Conservation (phyloP, 1,139 yeast genomes). For the Scheffersomyces cryptocercus region DNA sequence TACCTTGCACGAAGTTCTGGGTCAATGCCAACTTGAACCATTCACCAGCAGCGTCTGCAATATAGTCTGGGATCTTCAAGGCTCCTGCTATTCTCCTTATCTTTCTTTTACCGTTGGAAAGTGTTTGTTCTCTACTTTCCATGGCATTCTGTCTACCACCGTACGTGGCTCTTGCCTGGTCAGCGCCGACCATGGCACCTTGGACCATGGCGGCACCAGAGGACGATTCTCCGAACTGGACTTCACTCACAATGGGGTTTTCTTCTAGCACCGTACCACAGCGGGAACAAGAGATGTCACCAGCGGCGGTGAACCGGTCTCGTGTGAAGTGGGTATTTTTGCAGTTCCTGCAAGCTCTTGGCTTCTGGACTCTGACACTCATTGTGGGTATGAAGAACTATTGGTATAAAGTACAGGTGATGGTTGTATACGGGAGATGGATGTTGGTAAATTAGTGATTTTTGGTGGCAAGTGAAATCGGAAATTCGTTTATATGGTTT, state of each 20-base stretch:
- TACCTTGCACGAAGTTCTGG: slow-evolving; percentile 90
- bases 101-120: slow-evolving; percentile 76
- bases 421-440: neutral
- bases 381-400: slow-evolving; percentile 1
- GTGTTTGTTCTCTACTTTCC: slow-evolving; percentile 86
- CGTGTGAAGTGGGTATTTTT: slow-evolving; percentile 33
- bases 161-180: slow-evolving; percentile 75
- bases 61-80: slow-evolving; percentile 76
- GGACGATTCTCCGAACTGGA: slow-evolving; percentile 88
- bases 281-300: slow-evolving; percentile 72
- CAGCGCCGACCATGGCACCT: slow-evolving; percentile 90
- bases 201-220: slow-evolving; percentile 95
- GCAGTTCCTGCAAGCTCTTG: slow-evolving; percentile 32
- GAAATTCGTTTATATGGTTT: too few relatives aligned
- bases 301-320: slow-evolving; percentile 55
- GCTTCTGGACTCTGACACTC: slow-evolving; percentile 13
- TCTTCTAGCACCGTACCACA: slow-evolving; percentile 93
- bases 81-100: slow-evolving; percentile 80
- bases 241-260: slow-evolving; percentile 92
- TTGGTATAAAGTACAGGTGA: neutral
- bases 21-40: slow-evolving; percentile 88
- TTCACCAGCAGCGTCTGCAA: slow-evolving; percentile 82
- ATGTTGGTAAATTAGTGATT: too few relatives aligned
- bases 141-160: slow-evolving; percentile 67
- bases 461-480: too few relatives aligned